These are phyloP conservation scores for Polychaeton citri DNA, from an alignment of 2,329 filamentous ascomycete species.

Conservation along the genomic window DNA sequence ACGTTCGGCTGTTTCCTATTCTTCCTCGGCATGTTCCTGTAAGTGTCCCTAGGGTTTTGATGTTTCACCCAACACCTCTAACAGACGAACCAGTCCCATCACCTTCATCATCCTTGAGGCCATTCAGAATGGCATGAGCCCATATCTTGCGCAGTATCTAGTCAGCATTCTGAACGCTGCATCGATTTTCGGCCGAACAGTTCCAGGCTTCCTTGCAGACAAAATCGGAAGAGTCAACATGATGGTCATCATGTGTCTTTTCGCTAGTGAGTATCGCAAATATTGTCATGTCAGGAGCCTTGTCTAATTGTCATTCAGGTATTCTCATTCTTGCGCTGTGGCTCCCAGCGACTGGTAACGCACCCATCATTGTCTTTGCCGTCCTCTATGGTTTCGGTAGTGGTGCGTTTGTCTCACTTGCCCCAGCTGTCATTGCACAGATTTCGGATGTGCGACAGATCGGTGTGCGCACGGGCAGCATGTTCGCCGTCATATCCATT, in stretches of 20 bases:
- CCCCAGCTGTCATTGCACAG: constrained; percentile 53
- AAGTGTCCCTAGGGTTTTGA: too few species aligned
- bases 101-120: constrained; percentile 38
- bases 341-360: constrained; percentile 39
- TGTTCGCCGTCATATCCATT: constrained; percentile 49
- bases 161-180: constrained; percentile 40
- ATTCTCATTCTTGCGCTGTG: constrained; percentile 42
- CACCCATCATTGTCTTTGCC: constrained; percentile 49
- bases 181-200: constrained; percentile 39
- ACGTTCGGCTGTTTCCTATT: constrained; percentile 35
- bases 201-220: constrained; percentile 42
- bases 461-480: constrained; percentile 52
- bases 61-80: not conserved
- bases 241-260: constrained; percentile 36
- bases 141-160: constrained; percentile 37
- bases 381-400: constrained; percentile 57
- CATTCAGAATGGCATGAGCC: constrained; percentile 34
- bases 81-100: constrained; percentile 24
- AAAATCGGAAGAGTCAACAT: constrained; percentile 41
- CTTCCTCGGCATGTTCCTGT: constrained; percentile 48
- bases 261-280: constrained; percentile 18
- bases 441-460: constrained; percentile 58
- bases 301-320: constrained; percentile 30
- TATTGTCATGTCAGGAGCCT: not conserved
- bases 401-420: constrained; percentile 51